Evolutionary conservation across 1,284 basidiomycete genomes (phyloP).

Genomic region (Amylostereum areolatum): DNA sequence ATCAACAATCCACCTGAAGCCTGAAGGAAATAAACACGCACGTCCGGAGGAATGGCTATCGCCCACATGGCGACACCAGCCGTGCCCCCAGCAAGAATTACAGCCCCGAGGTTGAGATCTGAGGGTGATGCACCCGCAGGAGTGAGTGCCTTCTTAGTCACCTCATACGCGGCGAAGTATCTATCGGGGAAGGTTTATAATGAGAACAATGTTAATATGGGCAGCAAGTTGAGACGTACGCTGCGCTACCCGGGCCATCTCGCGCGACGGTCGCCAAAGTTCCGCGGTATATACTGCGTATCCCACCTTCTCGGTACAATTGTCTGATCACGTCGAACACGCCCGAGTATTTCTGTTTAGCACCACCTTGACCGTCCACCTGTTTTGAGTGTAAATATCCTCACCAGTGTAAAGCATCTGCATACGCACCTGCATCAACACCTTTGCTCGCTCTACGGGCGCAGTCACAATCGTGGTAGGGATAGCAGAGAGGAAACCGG

Average conservation of each 20-base stretch:
- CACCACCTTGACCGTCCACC: slow-evolving; percentile 85
- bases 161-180: slow-evolving; percentile 97
- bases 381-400: slow-evolving; percentile 24
- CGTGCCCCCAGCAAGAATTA: slow-evolving; percentile 90
- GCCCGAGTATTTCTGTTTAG: slow-evolving; percentile 78
- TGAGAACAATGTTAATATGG: no score
- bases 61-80: slow-evolving; percentile 99
- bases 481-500: slow-evolving; percentile 93
- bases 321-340: slow-evolving; percentile 89
- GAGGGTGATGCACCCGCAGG: slow-evolving; percentile 71
- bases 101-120: slow-evolving; percentile 82
- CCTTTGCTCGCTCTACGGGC: slow-evolving; percentile 97
- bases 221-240: slow-evolving; percentile 73
- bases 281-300: slow-evolving; percentile 91
- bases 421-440: slow-evolving; percentile 75
- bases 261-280: slow-evolving; percentile 88
- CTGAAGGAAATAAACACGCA: slow-evolving; percentile 33
- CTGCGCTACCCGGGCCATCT: slow-evolving; percentile 95
- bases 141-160: slow-evolving; percentile 83
- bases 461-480: slow-evolving; percentile 91
- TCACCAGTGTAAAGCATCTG: neutral
- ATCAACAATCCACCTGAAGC: neutral
- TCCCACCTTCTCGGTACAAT: slow-evolving; percentile 91
- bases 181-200: slow-evolving; percentile 35
- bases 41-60: slow-evolving; percentile 92